Base-by-base conservation (phyloP, 1,284 basidiomycete species). In the Ceratobasidium sp. region DNA sequence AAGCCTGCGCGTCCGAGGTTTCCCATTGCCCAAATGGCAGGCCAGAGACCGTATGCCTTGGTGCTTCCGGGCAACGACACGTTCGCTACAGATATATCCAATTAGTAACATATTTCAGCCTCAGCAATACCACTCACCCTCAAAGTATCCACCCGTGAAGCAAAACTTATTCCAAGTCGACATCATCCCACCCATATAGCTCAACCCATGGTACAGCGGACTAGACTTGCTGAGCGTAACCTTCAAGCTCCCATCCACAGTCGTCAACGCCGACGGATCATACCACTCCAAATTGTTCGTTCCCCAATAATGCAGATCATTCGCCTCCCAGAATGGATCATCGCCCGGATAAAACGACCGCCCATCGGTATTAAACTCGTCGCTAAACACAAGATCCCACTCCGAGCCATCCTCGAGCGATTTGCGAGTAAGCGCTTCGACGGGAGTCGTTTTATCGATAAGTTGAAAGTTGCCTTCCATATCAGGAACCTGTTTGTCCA, bases 321-420 rank as follows among this genome's bases (percentile, higher is more conserved):
- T 88, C 4, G 91, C 91, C 79, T 93, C 91, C 92, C 91, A 91
- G 78, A 89, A 90, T 5, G 87, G 84, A 74, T 88, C 87, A 72
- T 88, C 86, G 1, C 66, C 63, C 11, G 83, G 81, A 81, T 91
- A 96, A 81, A 97, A 97, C 0, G 91, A 87, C 43, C 95, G 87
- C 1, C 88, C 83, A 23, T 55, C 49, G 73, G 80, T 79, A 73
- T 85, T 83, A 78, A 86, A 86, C 78, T 85, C 85, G 81, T 98
- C 96, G 73, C 91, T 95, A 76, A 85, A 86, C 0, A 84, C 84
- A 26, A 89, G 80, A 7, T 80, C 77, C 74, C 82, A 83, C 1
- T 77, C 64, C 23, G 81, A 74, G 2, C 83, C 83, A 77, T 79
- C 76, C 28, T 80, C 79, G 43, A 78, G 80, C 0, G 82, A 80